Base-by-base conservation (phyloP, 345 rosid species). In the Pistacia vera region DNA sequence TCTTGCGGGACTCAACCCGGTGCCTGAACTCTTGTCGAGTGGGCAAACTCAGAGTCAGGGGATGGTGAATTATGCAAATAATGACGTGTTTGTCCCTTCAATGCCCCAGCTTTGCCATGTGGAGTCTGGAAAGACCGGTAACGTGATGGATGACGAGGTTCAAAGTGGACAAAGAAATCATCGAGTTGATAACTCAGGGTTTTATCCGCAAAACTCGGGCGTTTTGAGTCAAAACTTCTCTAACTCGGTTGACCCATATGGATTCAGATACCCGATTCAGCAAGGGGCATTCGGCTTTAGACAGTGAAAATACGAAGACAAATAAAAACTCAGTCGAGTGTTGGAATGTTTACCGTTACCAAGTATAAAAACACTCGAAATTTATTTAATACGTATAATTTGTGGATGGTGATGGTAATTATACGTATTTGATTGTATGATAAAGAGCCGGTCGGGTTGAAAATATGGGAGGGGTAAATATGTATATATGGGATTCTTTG, bases 81-180 rank as follows among this genome's bases (percentile, higher is more conserved):
- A 63, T 54, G 84, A 85, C 41, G 74, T 69, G 1, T 88, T 78
- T 33, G 81, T 77, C 70, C n/a, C 90, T 18, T 81, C 86, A 18
- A 36, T 83, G 33, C 80, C 76, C 46, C 78, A 67, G 64, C 58
- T 76, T n/a, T 75, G 81, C 72, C 83, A 79, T 14, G 74, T 71
- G 65, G 83, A 77, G 36, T n/a, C 56, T 8, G 28, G 68, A 25
- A 56, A 64, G 73, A 20, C 73, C 11, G 71, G 75, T 10, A 79
- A 66, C 76, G 60, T 82, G 61, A 67, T 74, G 25, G 90, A 91
- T 1, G 98, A 85, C 41, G 94, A 92, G 83, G 97, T 86, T 17
- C 90, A 95, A 55, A 92, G 97, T n/a, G 93, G 95, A 30, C 30
- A 85, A 4, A 85, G 88, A 51, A 81, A 71, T 11, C 82, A 66